Conservation (phyloP, 2,329 filamentous ascomycete genomes). For the Fusarium sarcochroum region DNA sequence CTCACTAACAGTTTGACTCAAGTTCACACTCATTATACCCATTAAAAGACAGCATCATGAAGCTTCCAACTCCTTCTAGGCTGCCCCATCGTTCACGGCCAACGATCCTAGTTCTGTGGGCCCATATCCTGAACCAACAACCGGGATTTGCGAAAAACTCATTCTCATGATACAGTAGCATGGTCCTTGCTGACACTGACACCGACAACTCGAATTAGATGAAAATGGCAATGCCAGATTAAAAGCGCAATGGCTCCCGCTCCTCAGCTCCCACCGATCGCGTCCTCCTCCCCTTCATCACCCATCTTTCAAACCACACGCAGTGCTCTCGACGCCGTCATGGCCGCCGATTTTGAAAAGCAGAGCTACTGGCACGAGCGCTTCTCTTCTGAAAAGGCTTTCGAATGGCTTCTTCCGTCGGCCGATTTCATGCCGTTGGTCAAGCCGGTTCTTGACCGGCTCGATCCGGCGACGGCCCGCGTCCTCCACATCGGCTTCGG, state of each 20-base stretch:
- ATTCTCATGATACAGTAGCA: conserved; percentile 35
- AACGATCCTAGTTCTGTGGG: conserved; percentile 39
- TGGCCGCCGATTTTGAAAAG: conserved; percentile 61
- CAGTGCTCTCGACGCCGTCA: conserved; percentile 31
- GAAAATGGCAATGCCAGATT: conserved; percentile 15
- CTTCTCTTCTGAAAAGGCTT: conserved; percentile 60
- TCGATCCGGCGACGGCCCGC: conserved; percentile 46
- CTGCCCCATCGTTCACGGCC: conserved; percentile 23
- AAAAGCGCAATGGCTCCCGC: conserved; percentile 32
- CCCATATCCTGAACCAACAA: conserved; percentile 23
- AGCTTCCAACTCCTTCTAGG: conserved; percentile 16
- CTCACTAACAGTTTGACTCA: not conserved
- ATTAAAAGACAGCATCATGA: conserved; percentile 13
- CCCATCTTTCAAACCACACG: conserved; percentile 28
- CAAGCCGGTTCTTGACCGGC: conserved; percentile 54
- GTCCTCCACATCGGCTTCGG: conserved; percentile 65
- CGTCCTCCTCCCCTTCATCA: conserved; percentile 23
- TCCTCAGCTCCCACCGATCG: conserved; percentile 42
- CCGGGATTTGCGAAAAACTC: conserved; percentile 32
- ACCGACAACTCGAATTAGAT: conserved; percentile 8
- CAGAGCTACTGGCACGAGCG: conserved; percentile 65
- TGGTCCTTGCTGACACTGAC: conserved; percentile 8
- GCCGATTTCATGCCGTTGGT: conserved; percentile 58
- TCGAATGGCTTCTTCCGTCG: conserved; percentile 64
- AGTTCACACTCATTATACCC: not conserved